phyloP scores from a whole-genome alignment of 768 basidiomycete genomes.

The Solioccasus polychromus region DNA sequence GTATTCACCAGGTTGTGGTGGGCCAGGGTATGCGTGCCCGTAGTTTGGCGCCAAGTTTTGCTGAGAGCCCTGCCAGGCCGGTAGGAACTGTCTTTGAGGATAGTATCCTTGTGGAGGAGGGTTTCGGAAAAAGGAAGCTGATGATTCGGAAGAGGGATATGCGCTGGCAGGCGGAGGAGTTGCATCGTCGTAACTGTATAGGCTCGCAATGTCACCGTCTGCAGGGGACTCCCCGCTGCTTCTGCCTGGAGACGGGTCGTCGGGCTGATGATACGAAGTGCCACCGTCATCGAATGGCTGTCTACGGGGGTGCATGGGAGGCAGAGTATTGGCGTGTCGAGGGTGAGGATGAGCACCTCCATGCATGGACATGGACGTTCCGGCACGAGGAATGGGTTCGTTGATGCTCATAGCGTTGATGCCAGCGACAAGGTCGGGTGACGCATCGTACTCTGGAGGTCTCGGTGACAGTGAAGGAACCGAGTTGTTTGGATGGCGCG shows the following conservation, averaged over 20 bases:
- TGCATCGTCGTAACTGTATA: conserved; percentile 39
- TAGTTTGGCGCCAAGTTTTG: conserved; percentile 20
- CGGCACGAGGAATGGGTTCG: conserved; percentile 53
- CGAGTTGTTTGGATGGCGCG: conserved; percentile 47
- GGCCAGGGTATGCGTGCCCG: conserved; percentile 13
- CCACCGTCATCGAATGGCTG: conserved; percentile 33
- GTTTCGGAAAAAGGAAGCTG: conserved; percentile 15
- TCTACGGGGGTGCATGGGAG: conserved; percentile 24
- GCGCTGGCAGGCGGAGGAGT: conserved; percentile 29
- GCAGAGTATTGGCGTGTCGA: conserved; percentile 43
- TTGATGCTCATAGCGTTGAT: conserved; percentile 55
- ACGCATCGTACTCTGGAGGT: conserved; percentile 31
- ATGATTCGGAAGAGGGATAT: conserved; percentile 24
- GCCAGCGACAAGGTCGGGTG: conserved; percentile 39
- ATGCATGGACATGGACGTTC: conserved; percentile 56
- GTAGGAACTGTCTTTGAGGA: conserved; percentile 18
- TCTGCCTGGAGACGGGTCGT: conserved; percentile 19
- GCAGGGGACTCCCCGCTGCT: conserved; percentile 27
- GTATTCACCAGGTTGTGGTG: conserved; percentile 41
- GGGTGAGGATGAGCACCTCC: conserved; percentile 34
- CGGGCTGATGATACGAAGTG: conserved; percentile 6
- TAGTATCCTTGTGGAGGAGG: conserved; percentile 21
- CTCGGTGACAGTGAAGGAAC: conserved; percentile 45
- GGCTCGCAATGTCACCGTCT: conserved; percentile 37
- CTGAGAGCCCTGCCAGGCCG: conserved; percentile 30